Percentiles rank a stretch among this genome's conserved stretches.
These are phyloP conservation scores for Arabidopsis suecica DNA, from an alignment of 345 rosid species.

Conservation along the genomic window DNA sequence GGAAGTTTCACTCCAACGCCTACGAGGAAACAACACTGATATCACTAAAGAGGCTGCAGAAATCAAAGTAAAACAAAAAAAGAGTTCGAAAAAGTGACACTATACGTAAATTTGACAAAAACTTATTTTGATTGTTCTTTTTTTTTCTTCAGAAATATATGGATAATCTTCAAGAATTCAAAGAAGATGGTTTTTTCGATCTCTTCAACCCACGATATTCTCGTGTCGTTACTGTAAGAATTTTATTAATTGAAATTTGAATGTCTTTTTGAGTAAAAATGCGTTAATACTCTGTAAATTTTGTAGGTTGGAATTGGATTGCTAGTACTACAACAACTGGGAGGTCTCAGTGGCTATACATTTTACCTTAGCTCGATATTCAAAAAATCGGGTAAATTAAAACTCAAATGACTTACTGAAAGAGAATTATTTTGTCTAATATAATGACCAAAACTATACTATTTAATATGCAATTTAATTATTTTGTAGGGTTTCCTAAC, in stretches of 20 bases:
- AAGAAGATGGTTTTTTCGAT: constrained; percentile 50
- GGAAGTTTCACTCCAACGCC: constrained; percentile 49
- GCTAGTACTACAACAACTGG: constrained; percentile 82
- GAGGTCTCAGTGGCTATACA: constrained; percentile 69
- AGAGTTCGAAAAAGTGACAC: not conserved
- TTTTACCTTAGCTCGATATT: constrained; percentile 65
- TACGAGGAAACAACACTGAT: constrained; percentile 56
- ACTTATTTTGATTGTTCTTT: not conserved
- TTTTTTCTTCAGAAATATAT: constrained; percentile 50
- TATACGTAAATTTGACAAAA: not conserved
- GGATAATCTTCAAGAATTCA: constrained; percentile 45
- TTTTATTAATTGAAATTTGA: not conserved
- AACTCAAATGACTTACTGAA: not conserved
- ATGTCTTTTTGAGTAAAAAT: not conserved
- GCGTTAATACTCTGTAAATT: not conserved
- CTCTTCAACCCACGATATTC: constrained; percentile 52
- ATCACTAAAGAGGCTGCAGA: constrained; percentile 57
- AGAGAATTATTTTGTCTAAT: not conserved
- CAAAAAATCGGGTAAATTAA: constrained; percentile 55
- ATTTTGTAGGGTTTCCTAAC: constrained; percentile 35
- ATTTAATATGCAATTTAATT: not conserved
- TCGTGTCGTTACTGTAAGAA: constrained; percentile 49
- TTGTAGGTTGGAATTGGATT: constrained; percentile 71
- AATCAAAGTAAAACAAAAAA: constrained; percentile 46
- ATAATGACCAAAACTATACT: not conserved